Percentiles rank a stretch among this genome's conserved stretches.
Conservation (phyloP, 2,329 filamentous ascomycete genomes). For the Penicillium paneum region DNA sequence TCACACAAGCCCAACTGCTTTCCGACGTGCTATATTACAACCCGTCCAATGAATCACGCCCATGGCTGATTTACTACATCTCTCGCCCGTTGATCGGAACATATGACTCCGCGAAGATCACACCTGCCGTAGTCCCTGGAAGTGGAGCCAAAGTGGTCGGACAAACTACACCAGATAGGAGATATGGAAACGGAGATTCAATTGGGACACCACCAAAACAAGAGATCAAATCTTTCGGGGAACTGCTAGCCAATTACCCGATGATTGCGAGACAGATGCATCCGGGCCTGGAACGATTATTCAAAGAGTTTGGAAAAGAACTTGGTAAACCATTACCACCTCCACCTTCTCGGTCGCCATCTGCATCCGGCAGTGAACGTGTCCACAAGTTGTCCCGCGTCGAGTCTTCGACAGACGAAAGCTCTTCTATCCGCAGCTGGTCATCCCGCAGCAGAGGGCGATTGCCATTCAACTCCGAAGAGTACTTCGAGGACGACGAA, state of each 20-base stretch:
- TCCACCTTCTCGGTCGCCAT: conserved; percentile 54
- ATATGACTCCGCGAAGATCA: conserved; percentile 72
- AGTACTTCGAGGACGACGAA: conserved; percentile 85
- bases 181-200: conserved; percentile 29
- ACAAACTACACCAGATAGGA: conserved; percentile 22
- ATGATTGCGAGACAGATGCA: conserved; percentile 98
- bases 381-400: conserved; percentile 22
- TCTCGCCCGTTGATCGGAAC: conserved; percentile 80
- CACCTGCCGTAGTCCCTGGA: conserved; percentile 59
- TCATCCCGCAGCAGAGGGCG: conserved; percentile 35
- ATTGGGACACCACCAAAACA: conserved; percentile 62
- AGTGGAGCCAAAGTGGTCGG: conserved; percentile 33
- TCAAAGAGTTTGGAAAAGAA: conserved; percentile 81
- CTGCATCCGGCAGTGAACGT: conserved; percentile 52
- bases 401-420: conserved; percentile 40
- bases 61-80: conserved; percentile 97
- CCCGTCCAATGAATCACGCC: conserved; percentile 80
- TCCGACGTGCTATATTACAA: conserved; percentile 84
- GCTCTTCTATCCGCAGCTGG: conserved; percentile 34
- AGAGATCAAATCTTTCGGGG: conserved; percentile 84
- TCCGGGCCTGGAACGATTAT: conserved; percentile 79
- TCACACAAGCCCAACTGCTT: conserved; percentile 84
- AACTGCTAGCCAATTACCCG: conserved; percentile 85
- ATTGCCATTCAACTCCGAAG: conserved; percentile 57
- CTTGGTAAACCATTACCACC: conserved; percentile 81